These are phyloP conservation scores for Arthromyces matolae DNA, from an alignment of 768 basidiomycete genomes.

Conservation along the genomic window DNA sequence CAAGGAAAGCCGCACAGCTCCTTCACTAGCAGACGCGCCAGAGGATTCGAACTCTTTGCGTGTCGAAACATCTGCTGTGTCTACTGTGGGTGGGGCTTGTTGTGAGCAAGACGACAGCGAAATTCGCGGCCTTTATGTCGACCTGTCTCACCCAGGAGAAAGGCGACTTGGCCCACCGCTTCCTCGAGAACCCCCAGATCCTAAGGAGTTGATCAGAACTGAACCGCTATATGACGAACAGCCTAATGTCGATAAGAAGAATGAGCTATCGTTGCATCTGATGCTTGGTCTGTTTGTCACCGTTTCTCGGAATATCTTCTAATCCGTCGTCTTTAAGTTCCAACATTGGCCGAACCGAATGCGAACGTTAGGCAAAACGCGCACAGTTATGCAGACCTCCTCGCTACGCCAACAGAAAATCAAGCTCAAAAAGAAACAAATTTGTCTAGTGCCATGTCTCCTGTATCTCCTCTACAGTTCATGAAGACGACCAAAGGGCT, in stretches of 20 bases:
- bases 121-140: constrained; percentile 6
- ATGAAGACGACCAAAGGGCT: constrained; percentile 57
- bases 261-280: constrained; percentile 18
- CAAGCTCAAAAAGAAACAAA: neutral
- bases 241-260: constrained; percentile 10
- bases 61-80: constrained; percentile 12
- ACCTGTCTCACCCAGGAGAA: neutral
- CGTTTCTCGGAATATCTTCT: neutral
- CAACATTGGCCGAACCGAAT: constrained; percentile 51
- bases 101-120: constrained; percentile 1
- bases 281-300: constrained; percentile 6
- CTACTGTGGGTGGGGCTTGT: neutral
- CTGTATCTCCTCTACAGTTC: constrained; percentile 23
- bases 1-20: neutral
- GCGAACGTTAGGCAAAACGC: neutral
- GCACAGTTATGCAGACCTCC: constrained; percentile 1
- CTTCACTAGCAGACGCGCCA: constrained; percentile 25
- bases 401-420: neutral
- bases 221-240: constrained; percentile 54
- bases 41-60: constrained; percentile 11
- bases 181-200: constrained; percentile 12
- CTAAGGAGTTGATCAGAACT: constrained; percentile 42
- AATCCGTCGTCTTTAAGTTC: constrained; percentile 38
- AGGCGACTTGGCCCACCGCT: constrained; percentile 13
- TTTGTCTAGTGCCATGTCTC: too few relatives aligned